Base-by-base conservation (phyloP, 495 filamentous ascomycete species). In the Hyaloscypha bicolor region DNA sequence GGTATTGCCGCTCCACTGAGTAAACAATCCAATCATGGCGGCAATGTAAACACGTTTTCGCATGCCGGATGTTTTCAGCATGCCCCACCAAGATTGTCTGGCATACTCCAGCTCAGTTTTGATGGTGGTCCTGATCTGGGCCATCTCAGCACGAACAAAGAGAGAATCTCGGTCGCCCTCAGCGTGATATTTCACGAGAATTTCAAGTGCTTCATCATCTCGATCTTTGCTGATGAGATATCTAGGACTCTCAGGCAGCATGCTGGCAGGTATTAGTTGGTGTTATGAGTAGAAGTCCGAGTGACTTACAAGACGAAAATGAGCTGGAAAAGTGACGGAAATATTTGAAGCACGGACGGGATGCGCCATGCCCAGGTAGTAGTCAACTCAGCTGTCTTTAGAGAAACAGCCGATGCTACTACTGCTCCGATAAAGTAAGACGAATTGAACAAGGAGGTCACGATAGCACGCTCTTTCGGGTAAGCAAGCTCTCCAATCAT, bases 381-480 rank as follows among this genome's bases (percentile, higher is more conserved):
- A 11, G 32, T 12, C 21, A 73, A 60, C 4, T 52, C 55, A 16
- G 65, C 8, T 37, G 71, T 73, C 32, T 59, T 11, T 25, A 73
- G 51, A 19, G 48, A 14, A 62, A 73, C 59, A 33, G 56, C 71
- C 31, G 71, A 63, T 42, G 68, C 71, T 9, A 65, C 29, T n/a
- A 71, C 56, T 37, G 58, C 35, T 22, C 71, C 71, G 14, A 89
- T 78, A 71, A 86, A 91, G 73, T 86, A 90, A 21, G 81, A 83
- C 1, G 85, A 84, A 72, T 90, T 90, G 79, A 89, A 90, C 8
- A 90, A 79, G 35, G 86, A 88, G 5, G 86, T 91, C 68, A 91
- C 72, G 51, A 88, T 81, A 9, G 85, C 79, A 64, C 87, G 83
- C 71, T 91, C 87, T 72, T 87, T 88, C 21, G 89, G 90, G 73